These are phyloP conservation scores for Chamaecrista fasciculata DNA, from an alignment of 306 rosid species.

Conservation along the genomic window DNA sequence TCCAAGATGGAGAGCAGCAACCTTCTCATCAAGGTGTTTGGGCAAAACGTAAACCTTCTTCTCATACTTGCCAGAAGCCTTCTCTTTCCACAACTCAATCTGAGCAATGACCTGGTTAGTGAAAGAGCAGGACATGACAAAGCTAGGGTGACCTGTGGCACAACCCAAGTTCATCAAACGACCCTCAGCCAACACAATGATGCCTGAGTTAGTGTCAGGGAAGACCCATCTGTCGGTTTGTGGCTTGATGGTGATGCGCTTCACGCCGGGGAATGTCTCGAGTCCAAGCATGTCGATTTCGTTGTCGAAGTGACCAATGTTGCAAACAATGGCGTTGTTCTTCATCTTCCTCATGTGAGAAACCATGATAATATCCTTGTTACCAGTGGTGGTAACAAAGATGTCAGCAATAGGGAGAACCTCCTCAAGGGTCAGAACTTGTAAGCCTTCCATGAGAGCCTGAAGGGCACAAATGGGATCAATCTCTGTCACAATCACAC, in stretches of 20 bases:
- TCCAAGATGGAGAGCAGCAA: constrained; percentile 88
- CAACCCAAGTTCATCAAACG: constrained; percentile 98
- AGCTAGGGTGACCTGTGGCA: constrained; percentile 99
- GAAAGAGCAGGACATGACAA: constrained; percentile 98
- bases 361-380: constrained; percentile 95
- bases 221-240: constrained; percentile 98
- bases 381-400: constrained; percentile 92
- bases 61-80: constrained; percentile 69
- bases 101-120: constrained; percentile 98
- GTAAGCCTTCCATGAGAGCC: constrained; percentile 93
- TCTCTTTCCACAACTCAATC: constrained; percentile 92
- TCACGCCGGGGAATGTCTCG: constrained; percentile 78
- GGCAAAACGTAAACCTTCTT: constrained; percentile 93
- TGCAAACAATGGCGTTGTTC: constrained; percentile 94
- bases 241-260: constrained; percentile 88
- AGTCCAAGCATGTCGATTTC: constrained; percentile 87
- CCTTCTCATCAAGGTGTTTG: constrained; percentile 96
- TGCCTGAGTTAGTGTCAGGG: constrained; percentile 66
- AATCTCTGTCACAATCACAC: constrained; percentile 85
- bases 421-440: constrained; percentile 65
- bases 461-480: constrained; percentile 99
- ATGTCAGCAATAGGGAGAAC: constrained; percentile 68
- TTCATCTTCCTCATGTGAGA: constrained; percentile 88
- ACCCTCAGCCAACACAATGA: constrained; percentile 90
- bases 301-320: constrained; percentile 97